Evolutionary conservation across 768 basidiomycete species (phyloP).

Genomic region (Cyclocybe cylindracea): DNA sequence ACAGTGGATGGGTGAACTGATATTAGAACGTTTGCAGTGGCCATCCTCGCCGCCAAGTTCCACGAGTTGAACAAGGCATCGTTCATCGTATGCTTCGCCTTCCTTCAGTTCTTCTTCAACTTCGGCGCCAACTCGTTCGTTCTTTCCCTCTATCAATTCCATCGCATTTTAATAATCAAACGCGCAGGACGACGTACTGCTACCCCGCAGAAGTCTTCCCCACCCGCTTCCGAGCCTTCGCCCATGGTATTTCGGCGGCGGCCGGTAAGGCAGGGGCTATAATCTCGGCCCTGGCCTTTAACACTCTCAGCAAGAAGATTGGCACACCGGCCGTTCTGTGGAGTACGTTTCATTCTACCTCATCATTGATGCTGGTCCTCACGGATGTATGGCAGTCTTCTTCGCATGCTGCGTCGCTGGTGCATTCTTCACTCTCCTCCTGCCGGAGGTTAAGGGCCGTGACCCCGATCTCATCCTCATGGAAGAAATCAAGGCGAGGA

Average conservation of each 20-base stretch:
- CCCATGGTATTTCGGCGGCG: slow-evolving; percentile 77
- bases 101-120: slow-evolving; percentile 84
- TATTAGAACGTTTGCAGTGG: slow-evolving; percentile 39
- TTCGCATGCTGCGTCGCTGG: slow-evolving; percentile 63
- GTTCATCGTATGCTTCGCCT: slow-evolving; percentile 73
- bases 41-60: slow-evolving; percentile 69
- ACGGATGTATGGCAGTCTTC: slow-evolving; percentile 49
- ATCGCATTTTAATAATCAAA: background rate
- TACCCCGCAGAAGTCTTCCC: slow-evolving; percentile 42
- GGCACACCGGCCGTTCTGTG: slow-evolving; percentile 69
- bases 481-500: slow-evolving; percentile 28
- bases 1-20: background rate
- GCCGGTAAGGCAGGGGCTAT: slow-evolving; percentile 77
- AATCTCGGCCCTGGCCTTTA: slow-evolving; percentile 74
- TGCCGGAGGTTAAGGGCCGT: slow-evolving; percentile 41
- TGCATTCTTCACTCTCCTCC: slow-evolving; percentile 41
- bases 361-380: background rate
- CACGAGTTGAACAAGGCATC: slow-evolving; percentile 50
- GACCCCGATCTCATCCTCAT: slow-evolving; percentile 38
- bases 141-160: slow-evolving; percentile 3
- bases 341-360: slow-evolving; percentile 48
- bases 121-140: slow-evolving; percentile 72
- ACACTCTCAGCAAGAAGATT: slow-evolving; percentile 56
- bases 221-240: slow-evolving; percentile 69
- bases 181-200: slow-evolving; percentile 47